Evolutionary conservation across 2,329 filamentous ascomycete species (phyloP).

Genomic region (Fusarium veterinarium): DNA sequence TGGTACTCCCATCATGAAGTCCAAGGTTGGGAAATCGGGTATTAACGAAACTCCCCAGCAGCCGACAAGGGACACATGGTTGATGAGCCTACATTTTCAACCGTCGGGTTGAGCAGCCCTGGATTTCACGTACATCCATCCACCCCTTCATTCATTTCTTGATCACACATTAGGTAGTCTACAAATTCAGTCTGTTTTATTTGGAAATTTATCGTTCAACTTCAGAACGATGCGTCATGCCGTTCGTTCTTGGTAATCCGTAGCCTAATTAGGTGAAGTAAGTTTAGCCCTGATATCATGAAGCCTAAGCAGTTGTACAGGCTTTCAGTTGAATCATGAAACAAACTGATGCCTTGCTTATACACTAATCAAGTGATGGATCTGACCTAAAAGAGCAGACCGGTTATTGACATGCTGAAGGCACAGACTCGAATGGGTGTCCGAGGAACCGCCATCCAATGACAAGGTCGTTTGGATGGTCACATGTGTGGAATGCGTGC

Average conservation of each 20-base stretch:
- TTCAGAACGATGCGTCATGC: neutral
- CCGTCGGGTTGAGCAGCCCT: conserved; percentile 3
- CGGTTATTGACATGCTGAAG: neutral
- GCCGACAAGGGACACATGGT: conserved; percentile 2
- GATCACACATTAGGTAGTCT: conserved; percentile 42
- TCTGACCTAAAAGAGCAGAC: neutral
- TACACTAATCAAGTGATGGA: neutral
- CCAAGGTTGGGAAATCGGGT: neutral
- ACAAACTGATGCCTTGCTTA: neutral
- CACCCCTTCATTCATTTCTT: conserved; percentile 36
- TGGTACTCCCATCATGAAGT: neutral
- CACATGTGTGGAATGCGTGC: conserved; percentile 23
- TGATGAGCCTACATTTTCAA: conserved; percentile 9
- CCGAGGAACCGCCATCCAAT: conserved; percentile 16
- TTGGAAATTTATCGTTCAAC: neutral
- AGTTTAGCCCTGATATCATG: neutral
- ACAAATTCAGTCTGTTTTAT: conserved; percentile 41
- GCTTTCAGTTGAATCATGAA: neutral
- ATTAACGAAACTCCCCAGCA: neutral
- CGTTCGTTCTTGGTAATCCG: neutral
- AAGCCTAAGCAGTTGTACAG: conserved; percentile 2
- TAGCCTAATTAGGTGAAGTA: neutral
- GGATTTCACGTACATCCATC: conserved; percentile 9
- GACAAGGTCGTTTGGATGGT: conserved; percentile 12
- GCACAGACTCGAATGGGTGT: conserved; percentile 23